Base-by-base conservation (phyloP, 2,329 filamentous ascomycete genomes). In the Cladophialophora chaetospira region DNA sequence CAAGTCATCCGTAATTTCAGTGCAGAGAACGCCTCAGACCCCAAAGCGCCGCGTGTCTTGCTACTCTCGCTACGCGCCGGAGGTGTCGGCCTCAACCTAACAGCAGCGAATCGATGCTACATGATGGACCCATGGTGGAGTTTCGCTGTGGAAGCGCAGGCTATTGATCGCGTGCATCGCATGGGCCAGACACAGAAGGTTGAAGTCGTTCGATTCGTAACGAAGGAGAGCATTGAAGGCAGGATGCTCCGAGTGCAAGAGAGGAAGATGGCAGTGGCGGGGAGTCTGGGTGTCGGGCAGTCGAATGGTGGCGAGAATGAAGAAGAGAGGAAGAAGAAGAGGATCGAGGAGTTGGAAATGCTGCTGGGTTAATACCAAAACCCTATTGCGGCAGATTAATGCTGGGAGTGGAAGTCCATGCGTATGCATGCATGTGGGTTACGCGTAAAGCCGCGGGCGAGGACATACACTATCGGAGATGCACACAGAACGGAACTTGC, bases 121-220 rank as follows among this genome's bases (percentile, higher is more conserved):
- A 95, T 99, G 89, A 97, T 99, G 94, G 94, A 99, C 72, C 94
- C 94, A 0, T 99, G 94, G 94, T 99, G 94, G 94, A 95, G 89
- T 69, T 99, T 93, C 73, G 92, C 94, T 0, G 87, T 97, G 10
- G 94, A 99, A 74, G 91, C 92, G 4, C 94, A 99, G 73, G 94
- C 94, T 6, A 97, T 99, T 68, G 94, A 99, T 75, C 89, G 94
- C 1, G 91, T 99, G 29, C 94, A 99, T 76, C 85, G 94, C 6
- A 97, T 99, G 89, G 94, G 94, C 0, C 94, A 99, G 72, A 86
- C 88, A 47, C 82, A 85, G 13, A 89, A 93, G 67, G 94, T 99
- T 1, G 84, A 85, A 54, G 92, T 99, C 0, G 87, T 87, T 65
- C 80, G 94, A 25, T 97, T 97, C 68, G 88, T 99, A 56, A 89